These are phyloP conservation scores for Bocquillonia castaneifolia DNA, from an alignment of 441 rosid species.

Conservation along the genomic window DNA sequence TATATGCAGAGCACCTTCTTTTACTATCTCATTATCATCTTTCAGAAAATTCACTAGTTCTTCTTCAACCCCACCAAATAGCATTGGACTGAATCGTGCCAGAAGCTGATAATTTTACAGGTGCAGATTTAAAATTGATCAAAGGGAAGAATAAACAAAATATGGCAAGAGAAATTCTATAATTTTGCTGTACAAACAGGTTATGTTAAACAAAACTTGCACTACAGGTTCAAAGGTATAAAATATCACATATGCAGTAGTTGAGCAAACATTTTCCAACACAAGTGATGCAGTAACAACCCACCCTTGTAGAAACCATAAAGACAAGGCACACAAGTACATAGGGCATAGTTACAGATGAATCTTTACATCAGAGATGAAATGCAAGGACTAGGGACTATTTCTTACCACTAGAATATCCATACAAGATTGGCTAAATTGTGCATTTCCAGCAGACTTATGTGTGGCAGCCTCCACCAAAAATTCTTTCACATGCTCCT, in stretches of 20 bases:
- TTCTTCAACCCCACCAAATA: constrained; percentile 81
- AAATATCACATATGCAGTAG: not conserved
- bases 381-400: constrained; percentile 5
- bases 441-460: constrained; percentile 59
- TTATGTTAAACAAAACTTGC: constrained; percentile 5
- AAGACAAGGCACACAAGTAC: not conserved
- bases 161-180: not conserved
- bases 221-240: not conserved
- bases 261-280: not conserved
- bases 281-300: constrained; percentile 1
- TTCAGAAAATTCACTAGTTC: constrained; percentile 72
- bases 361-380: constrained; percentile 1
- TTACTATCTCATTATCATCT: constrained; percentile 80
- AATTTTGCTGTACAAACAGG: not conserved
- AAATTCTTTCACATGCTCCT: constrained; percentile 88
- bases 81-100: constrained; percentile 76
- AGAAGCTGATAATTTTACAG: constrained; percentile 59
- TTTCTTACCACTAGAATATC: constrained; percentile 84
- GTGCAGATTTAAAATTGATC: not conserved
- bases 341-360: not conserved
- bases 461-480: constrained; percentile 56
- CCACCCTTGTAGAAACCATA: not conserved
- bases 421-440: constrained; percentile 65
- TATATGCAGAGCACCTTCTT: constrained; percentile 85
- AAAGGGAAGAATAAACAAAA: not conserved